Percentiles rank a stretch among this genome's conserved stretches.
These are phyloP conservation scores for Amanita pseudoporphyria DNA, from an alignment of 768 basidiomycete species.

Conservation along the genomic window DNA sequence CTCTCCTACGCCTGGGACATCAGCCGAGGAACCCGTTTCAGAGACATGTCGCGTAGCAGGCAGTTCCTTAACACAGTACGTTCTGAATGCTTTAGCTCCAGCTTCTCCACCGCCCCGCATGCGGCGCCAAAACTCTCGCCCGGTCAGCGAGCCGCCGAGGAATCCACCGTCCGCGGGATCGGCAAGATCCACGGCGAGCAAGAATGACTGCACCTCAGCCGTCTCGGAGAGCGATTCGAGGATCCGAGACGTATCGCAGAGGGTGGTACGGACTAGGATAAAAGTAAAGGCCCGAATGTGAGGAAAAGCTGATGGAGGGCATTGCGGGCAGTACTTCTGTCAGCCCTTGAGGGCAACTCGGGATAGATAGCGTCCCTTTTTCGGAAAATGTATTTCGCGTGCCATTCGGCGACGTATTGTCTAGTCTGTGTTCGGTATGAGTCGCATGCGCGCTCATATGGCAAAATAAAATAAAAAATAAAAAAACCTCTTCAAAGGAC, in stretches of 20 bases:
- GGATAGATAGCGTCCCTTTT: conserved; percentile 11
- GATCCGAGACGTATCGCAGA: conserved; percentile 39
- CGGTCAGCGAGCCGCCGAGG: conserved; percentile 50
- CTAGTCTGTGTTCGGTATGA: conserved; percentile 27
- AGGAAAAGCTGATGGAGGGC: conserved; percentile 5
- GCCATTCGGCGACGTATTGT: conserved; percentile 53
- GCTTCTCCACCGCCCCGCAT: conserved; percentile 47
- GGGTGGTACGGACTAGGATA: conserved; percentile 32
- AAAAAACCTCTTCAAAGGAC: conserved; percentile 50
- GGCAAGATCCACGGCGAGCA: conserved; percentile 49
- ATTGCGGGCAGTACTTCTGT: conserved; percentile 8
- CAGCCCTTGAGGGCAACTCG: conserved; percentile 9
- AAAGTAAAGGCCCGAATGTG: conserved; percentile 12
- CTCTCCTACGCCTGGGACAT: conserved; percentile 9
- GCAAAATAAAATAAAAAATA: conserved; percentile 3
- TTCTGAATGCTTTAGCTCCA: conserved; percentile 49
- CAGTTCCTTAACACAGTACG: conserved; percentile 27
- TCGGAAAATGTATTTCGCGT: conserved; percentile 47
- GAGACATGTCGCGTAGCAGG: conserved; percentile 2
- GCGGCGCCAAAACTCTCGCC: conserved; percentile 59
- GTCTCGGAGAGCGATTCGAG: conserved; percentile 43
- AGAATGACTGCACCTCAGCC: conserved; percentile 49
- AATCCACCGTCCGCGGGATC: conserved; percentile 42
- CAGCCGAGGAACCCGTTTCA: background rate
- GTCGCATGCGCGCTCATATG: conserved; percentile 13